These are phyloP conservation scores for Xylaria sp. DNA, from an alignment of 2,329 filamentous ascomycete genomes.

Conservation along the genomic window DNA sequence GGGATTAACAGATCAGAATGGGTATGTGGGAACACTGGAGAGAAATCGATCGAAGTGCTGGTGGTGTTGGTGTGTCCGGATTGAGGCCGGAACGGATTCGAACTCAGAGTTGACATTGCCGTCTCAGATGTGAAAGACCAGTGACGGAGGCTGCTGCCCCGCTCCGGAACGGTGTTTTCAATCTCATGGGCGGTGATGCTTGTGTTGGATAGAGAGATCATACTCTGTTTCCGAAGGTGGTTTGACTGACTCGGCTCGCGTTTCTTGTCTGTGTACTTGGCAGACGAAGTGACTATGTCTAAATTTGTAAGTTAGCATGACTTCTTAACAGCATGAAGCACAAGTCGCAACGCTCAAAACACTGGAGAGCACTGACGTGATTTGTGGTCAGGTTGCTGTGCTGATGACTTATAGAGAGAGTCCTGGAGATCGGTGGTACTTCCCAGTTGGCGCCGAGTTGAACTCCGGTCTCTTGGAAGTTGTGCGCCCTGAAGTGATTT, in stretches of 20 bases:
- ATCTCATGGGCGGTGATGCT: conserved; percentile 49
- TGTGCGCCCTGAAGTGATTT: conserved; percentile 31
- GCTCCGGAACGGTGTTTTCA: conserved; percentile 51
- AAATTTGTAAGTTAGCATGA: conserved; percentile 33
- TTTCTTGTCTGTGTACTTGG: conserved; percentile 27
- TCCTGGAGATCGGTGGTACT: conserved; percentile 40
- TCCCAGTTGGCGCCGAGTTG: conserved; percentile 38
- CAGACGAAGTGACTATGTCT: conserved; percentile 36
- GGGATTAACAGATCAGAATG: conserved; percentile 36
- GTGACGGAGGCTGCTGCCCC: conserved; percentile 52
- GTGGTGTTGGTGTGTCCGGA: conserved; percentile 59
- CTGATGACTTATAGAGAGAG: conserved; percentile 36
- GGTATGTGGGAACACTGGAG: conserved; percentile 38
- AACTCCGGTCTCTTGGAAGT: conserved; percentile 32
- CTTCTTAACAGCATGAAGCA: conserved; percentile 6
- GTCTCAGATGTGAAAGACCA: conserved; percentile 58
- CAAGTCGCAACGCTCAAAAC: conserved; percentile 25
- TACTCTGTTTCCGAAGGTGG: conserved; percentile 43
- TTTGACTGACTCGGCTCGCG: conserved; percentile 31
- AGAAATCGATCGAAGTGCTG: conserved; percentile 57
- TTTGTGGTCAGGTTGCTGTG: conserved; percentile 34
- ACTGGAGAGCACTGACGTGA: conserved; percentile 43
- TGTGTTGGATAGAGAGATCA: conserved; percentile 41
- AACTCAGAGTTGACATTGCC: conserved; percentile 55
- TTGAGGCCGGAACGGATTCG: conserved; percentile 54